A percentile compares a stretch with the other conserved stretches of the same genome.
These are phyloP conservation scores for Ophiostoma ips DNA, from an alignment of 2,329 filamentous ascomycete genomes.

Conservation along the genomic window DNA sequence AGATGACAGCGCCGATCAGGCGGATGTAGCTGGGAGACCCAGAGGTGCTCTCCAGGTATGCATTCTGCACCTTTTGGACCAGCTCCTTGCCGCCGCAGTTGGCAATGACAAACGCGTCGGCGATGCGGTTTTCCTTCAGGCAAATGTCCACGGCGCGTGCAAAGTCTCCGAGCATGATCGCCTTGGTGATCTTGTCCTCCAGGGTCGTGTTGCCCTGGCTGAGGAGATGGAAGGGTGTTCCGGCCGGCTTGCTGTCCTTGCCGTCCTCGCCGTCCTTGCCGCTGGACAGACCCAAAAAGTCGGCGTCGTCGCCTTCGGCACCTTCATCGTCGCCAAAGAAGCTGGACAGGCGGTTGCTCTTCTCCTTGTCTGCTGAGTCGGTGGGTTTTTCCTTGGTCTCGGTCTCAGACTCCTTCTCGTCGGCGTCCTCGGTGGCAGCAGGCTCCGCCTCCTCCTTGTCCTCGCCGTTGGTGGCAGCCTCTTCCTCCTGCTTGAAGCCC, in stretches of 20 bases:
- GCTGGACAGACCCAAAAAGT: constrained; percentile 73
- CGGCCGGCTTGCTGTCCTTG: neutral
- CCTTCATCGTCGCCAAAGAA: constrained; percentile 74
- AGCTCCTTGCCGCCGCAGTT: constrained; percentile 91
- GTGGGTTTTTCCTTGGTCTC: constrained; percentile 20
- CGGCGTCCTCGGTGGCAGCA: constrained; percentile 17
- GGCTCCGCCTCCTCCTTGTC: constrained; percentile 18
- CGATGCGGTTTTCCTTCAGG: constrained; percentile 75
- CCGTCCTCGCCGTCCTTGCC: constrained; percentile 75
- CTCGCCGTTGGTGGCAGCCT: constrained; percentile 31
- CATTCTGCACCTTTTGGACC: constrained; percentile 82
- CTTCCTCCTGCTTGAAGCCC: constrained; percentile 54
- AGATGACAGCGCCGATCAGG: constrained; percentile 77
- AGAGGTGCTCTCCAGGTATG: constrained; percentile 74
- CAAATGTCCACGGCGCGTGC: constrained; percentile 80
- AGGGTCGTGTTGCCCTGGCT: constrained; percentile 69
- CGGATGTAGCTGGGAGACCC: constrained; percentile 84
- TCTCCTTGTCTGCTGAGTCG: constrained; percentile 27
- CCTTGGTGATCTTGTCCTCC: constrained; percentile 75
- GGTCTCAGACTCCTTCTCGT: constrained; percentile 14
- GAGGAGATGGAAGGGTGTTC: constrained; percentile 68
- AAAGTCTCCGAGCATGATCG: constrained; percentile 82
- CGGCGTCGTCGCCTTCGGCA: constrained; percentile 59
- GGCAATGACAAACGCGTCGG: constrained; percentile 94
- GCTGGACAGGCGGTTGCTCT: constrained; percentile 54